Conservation (phyloP, 345 rosid species). For the Citrus hindsii region DNA sequence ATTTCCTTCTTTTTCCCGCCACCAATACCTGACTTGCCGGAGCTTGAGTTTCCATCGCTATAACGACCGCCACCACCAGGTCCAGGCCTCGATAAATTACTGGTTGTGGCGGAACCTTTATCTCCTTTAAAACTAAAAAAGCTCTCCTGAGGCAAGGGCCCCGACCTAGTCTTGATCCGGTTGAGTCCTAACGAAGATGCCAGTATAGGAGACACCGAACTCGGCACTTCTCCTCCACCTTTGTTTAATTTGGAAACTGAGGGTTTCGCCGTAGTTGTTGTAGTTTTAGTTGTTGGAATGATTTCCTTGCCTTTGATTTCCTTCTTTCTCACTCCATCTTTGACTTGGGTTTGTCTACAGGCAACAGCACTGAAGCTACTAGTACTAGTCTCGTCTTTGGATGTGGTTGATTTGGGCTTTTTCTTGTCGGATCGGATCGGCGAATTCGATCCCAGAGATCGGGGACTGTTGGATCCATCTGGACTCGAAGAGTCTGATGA, state of each 20-base stretch:
- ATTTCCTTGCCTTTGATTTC: slow-evolving; percentile 49
- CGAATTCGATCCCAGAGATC: slow-evolving; percentile 83
- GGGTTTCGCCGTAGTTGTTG: slow-evolving; percentile 28
- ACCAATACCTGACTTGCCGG: slow-evolving; percentile 30
- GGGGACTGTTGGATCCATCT: slow-evolving; percentile 85
- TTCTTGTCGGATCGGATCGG: slow-evolving; percentile 89
- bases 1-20: slow-evolving; percentile 53
- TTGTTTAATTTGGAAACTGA: slow-evolving; percentile 41
- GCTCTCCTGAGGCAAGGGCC: slow-evolving; percentile 91
- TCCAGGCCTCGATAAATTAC: slow-evolving; percentile 68
- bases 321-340: slow-evolving; percentile 61
- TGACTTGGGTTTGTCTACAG: slow-evolving; percentile 50
- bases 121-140: slow-evolving; percentile 65
- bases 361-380: slow-evolving; percentile 25
- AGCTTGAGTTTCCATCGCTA: slow-evolving; percentile 36
- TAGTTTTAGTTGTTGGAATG: neutral
- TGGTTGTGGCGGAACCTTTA: slow-evolving; percentile 46
- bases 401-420: slow-evolving; percentile 60
- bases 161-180: slow-evolving; percentile 92
- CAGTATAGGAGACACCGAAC: slow-evolving; percentile 73
- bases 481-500: slow-evolving; percentile 89
- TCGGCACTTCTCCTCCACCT: slow-evolving; percentile 30
- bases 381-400: slow-evolving; percentile 38
- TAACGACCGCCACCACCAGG: slow-evolving; percentile 9
- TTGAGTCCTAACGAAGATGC: slow-evolving; percentile 95